Conservation (phyloP, 169 alveolate genomes). For the Eimeria mitis region DNA sequence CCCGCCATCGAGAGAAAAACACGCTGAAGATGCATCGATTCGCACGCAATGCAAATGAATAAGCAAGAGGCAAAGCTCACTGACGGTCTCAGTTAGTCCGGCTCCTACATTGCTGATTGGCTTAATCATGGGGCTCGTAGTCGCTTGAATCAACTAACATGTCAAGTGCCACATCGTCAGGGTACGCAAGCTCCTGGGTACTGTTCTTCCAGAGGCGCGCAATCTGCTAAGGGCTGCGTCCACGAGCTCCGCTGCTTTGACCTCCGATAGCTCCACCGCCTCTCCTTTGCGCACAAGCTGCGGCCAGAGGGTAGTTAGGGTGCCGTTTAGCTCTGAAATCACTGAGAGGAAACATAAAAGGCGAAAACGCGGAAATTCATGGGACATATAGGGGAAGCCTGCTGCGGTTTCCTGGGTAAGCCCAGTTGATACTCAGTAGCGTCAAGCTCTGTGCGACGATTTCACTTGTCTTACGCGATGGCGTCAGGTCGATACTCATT, state of each 20-base stretch:
- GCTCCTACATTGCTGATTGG: neutral
- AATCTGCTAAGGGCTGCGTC: neutral
- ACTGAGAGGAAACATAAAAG: neutral
- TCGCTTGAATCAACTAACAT: neutral
- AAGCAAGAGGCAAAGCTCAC: neutral
- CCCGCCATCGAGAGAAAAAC: slow-evolving; percentile 5
- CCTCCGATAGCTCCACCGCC: slow-evolving; percentile 7
- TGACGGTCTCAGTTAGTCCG: neutral
- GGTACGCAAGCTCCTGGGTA: neutral
- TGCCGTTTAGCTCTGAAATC: slow-evolving; percentile 35
- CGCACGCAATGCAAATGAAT: neutral
- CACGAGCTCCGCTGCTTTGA: neutral
- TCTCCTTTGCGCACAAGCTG: slow-evolving; percentile 7
- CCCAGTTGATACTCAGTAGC: neutral
- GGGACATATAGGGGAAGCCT: neutral
- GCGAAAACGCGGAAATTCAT: neutral
- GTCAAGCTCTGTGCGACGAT: neutral
- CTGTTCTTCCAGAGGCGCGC: slow-evolving; percentile 16
- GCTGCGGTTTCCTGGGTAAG: neutral
- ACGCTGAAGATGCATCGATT: slow-evolving; percentile 23
- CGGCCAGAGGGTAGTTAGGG: slow-evolving; percentile 19
- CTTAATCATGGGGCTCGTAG: neutral
- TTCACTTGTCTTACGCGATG: slow-evolving; percentile 22
- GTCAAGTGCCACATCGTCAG: slow-evolving; percentile 41
- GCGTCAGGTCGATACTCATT: neutral